Evolutionary conservation across 2,329 filamentous ascomycete genomes (phyloP), one percentile per base, ranked within the genome.

Genomic region (Talaromyces sp.): DNA sequence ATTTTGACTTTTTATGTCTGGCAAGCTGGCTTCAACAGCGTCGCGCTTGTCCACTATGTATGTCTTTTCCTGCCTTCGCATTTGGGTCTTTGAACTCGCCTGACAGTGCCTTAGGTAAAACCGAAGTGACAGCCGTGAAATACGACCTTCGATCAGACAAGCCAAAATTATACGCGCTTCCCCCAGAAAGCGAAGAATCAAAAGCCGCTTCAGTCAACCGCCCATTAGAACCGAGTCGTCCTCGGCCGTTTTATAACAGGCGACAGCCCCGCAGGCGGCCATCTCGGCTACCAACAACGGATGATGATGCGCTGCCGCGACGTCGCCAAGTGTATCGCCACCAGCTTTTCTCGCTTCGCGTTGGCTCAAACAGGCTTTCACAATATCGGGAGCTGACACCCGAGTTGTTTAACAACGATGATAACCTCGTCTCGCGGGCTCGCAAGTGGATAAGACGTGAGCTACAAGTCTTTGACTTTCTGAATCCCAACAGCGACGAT

Each of bases 1-100:
- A 87, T 66, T 96, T 96, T 72, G 92, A 97, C 78, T 96, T 92
- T 70, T 73, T 91, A 13, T 98, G 93, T 73, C 83, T 96, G 6
- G 77, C 88, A 24, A 92, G 83, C 75, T 97, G 93, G 93, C 79
- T 96, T 5, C 83, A 91, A 66, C 81, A 89, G 64, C 84, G 84
- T 10, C 80, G 87, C 0, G 83, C 80, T 54, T 97, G 93, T 69
- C 93, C 93, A 19, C 80, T 97, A 57, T 98, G 93, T 84, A 87
- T 46, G 79, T 32, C 17, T 38, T 1, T 6, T 24, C 46, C 21
- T n/a, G 4, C 5, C 11, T n/a, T 13, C 9, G 10, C 50, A 29
- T 26, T 52, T 32, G 4, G 24, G 43, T 24, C 43, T 46, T 46
- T 24, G 43, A 46, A 46, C 5, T 4, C 11, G 63, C 49, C 58